phyloP scores from a whole-genome alignment of 352 stramenopile species.

The Phytophthora aleatoria region DNA sequence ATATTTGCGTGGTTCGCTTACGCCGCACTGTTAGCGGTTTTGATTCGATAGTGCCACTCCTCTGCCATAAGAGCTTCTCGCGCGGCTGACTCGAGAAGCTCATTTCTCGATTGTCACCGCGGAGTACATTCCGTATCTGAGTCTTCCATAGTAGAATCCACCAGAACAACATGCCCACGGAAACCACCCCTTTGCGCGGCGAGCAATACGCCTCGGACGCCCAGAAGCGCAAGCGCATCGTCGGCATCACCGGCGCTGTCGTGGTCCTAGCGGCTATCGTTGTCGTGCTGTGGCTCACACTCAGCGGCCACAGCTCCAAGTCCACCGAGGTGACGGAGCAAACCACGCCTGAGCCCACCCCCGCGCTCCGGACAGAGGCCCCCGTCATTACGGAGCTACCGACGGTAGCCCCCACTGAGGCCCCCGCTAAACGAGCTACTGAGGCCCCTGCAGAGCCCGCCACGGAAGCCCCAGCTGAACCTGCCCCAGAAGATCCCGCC shows the following conservation, averaged over 20 bases:
- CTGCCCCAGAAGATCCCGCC: neutral
- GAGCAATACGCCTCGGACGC: constrained; percentile 34
- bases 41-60: neutral
- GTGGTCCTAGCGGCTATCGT: constrained; percentile 35
- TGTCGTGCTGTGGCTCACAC: constrained; percentile 38
- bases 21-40: constrained; percentile 7
- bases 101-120: constrained; percentile 30
- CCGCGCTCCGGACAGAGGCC: constrained; percentile 25
- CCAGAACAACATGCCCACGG: constrained; percentile 27
- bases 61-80: constrained; percentile 7
- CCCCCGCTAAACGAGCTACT: constrained; percentile 1
- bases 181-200: constrained; percentile 36
- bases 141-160: neutral
- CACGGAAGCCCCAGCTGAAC: neutral
- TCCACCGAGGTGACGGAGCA: constrained; percentile 24
- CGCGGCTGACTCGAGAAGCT: neutral
- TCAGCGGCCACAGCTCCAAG: constrained; percentile 38
- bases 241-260: constrained; percentile 36
- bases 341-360: constrained; percentile 26
- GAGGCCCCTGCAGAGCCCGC: constrained; percentile 7
- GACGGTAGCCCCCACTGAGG: constrained; percentile 19
- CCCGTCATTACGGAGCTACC: constrained; percentile 17
- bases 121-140: constrained; percentile 1
- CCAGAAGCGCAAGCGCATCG: constrained; percentile 42
- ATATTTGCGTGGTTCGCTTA: constrained; percentile 25